Evolutionary conservation across 1,284 basidiomycete species (phyloP).

Genomic region (Vanrija sp.): DNA sequence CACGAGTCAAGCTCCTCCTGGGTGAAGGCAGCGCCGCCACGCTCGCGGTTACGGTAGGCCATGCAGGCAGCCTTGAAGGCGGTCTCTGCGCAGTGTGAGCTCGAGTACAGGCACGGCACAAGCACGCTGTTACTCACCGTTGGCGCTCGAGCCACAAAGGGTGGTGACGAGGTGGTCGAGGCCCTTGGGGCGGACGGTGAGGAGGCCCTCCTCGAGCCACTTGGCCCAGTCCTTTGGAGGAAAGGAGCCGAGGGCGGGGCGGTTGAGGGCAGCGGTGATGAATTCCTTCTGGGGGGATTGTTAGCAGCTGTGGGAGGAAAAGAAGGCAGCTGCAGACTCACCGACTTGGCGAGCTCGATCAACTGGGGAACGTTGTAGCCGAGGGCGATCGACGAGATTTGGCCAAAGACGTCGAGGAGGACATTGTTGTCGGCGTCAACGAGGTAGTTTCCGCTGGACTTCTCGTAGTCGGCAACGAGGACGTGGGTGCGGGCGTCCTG

Average conservation of each 20-base stretch:
- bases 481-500: conserved; percentile 26
- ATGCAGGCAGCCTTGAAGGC: conserved; percentile 58
- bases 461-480: conserved; percentile 20
- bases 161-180: conserved; percentile 51
- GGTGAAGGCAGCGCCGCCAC: conserved; percentile 34
- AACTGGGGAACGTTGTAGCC: conserved; percentile 55
- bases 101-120: not conserved
- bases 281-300: conserved; percentile 12
- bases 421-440: conserved; percentile 57
- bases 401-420: conserved; percentile 56
- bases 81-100: conserved; percentile 37
- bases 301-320: not conserved
- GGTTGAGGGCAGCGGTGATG: conserved; percentile 43
- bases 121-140: conserved; percentile 9
- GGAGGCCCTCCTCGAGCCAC: conserved; percentile 51
- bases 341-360: conserved; percentile 46
- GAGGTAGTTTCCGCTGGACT: conserved; percentile 51
- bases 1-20: conserved; percentile 48
- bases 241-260: conserved; percentile 56
- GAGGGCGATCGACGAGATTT: conserved; percentile 51
- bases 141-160: conserved; percentile 46
- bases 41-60: conserved; percentile 40
- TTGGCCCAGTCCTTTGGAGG: conserved; percentile 53
- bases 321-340: conserved; percentile 11
- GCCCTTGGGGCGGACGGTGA: conserved; percentile 54